These are phyloP conservation scores for Hypoxylon sp. DNA, from an alignment of 2,329 filamentous ascomycete genomes.

Conservation along the genomic window DNA sequence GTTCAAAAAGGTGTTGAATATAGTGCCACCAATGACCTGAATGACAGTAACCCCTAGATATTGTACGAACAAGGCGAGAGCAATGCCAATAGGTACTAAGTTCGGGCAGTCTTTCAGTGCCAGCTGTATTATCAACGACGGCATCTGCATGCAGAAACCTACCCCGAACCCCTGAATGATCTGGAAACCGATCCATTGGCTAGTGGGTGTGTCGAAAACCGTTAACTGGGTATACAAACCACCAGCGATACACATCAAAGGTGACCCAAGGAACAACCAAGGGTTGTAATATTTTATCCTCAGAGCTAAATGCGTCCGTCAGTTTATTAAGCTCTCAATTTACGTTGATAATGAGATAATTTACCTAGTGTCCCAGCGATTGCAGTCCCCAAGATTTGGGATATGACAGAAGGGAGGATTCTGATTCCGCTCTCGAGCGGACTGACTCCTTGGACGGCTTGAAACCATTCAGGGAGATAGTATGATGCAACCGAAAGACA, in stretches of 20 bases:
- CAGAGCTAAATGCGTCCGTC: not conserved
- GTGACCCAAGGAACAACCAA: slow-evolving; percentile 6
- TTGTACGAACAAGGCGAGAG: slow-evolving; percentile 17
- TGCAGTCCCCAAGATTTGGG: not conserved
- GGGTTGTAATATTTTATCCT: slow-evolving; percentile 21
- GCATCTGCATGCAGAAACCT: slow-evolving; percentile 18
- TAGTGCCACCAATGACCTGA: slow-evolving; percentile 15
- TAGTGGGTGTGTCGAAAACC: slow-evolving; percentile 11
- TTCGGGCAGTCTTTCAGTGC: slow-evolving; percentile 6
- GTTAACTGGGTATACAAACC: slow-evolving; percentile 15
- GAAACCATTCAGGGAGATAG: slow-evolving; percentile 25
- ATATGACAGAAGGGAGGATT: slow-evolving; percentile 3
- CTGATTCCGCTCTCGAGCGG: slow-evolving; percentile 19
- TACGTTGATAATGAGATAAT: not conserved
- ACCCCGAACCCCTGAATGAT: slow-evolving; percentile 18
- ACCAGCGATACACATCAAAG: slow-evolving; percentile 16
- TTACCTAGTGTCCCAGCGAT: slow-evolving; percentile 2
- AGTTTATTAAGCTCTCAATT: not conserved
- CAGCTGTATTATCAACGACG: slow-evolving; percentile 16
- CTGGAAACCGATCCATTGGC: slow-evolving; percentile 25
- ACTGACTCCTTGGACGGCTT: slow-evolving; percentile 17
- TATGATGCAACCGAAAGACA: slow-evolving; percentile 14
- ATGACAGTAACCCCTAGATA: slow-evolving; percentile 17
- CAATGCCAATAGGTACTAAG: slow-evolving; percentile 14
- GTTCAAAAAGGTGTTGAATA: slow-evolving; percentile 17